Conservation (phyloP, 192 early-diverging fungal genomes). For the Backusella liffmaniae region DNA sequence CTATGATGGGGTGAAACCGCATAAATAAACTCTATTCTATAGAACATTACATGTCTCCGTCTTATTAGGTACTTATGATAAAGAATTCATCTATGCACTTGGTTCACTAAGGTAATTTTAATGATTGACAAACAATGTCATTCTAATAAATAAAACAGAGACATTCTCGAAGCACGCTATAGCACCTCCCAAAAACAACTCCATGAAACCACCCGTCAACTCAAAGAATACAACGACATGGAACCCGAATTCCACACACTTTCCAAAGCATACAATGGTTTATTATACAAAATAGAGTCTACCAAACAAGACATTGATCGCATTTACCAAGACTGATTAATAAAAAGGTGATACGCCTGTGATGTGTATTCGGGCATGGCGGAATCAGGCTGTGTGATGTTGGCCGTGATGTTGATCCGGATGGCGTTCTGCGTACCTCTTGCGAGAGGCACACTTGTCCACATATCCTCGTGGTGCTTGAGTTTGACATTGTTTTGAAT, state of each 20-base stretch:
- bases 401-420: constrained; percentile 17
- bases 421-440: constrained; percentile 17
- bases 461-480: not conserved
- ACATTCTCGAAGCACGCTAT: not conserved
- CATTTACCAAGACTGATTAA: constrained; percentile 45
- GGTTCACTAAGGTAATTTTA: not conserved
- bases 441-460: constrained; percentile 3
- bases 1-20: no score
- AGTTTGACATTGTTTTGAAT: constrained; percentile 15
- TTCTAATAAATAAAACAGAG: not conserved
- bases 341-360: constrained; percentile 21
- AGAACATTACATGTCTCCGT: not conserved
- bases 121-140: no score
- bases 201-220: not conserved
- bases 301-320: not conserved
- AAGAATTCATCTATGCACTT: not conserved
- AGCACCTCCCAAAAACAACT: not conserved
- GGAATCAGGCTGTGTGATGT: constrained; percentile 14
- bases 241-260: not conserved
- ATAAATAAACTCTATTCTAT: not conserved
- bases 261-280: not conserved
- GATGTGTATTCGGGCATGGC: constrained; percentile 7
- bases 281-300: not conserved
- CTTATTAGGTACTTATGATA: not conserved
- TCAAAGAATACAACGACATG: not conserved